Evolutionary conservation across 768 basidiomycete genomes (phyloP), one percentile per base, ranked within the genome.

Genomic region (Clitopilus passeckerianus): DNA sequence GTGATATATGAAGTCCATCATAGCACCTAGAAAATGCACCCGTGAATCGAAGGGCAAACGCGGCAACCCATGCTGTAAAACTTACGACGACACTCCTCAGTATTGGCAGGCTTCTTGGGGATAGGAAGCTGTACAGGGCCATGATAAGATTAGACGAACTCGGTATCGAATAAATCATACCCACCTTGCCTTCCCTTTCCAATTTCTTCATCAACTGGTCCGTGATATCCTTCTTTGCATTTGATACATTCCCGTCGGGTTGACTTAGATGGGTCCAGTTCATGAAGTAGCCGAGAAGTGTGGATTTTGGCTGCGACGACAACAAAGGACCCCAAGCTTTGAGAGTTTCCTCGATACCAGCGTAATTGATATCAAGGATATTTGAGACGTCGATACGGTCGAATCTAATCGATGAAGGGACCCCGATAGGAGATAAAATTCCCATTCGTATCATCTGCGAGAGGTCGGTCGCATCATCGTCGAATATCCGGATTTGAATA

Each of bases 371-470:
- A 56, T 78, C 76, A 61, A 75, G 59, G 34, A 77, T 74, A 54
- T 78, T 79, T 7, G 77, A 77, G 6, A 77, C 73, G 14, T 79
- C 79, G 41, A 80, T 72, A 5, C 79, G 75, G 57, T 80, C 75
- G 57, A 79, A 79, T n/a, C 61, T 60, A 15, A 53, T 61, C 0
- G 61, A 60, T 0, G 67, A 16, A 6, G 69, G 64, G 34, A 74
- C 15, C 4, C 64, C 65, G 44, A 37, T 59, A 10, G 57, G 15
- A 2, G 59, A 7, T 43, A 67, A 43, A 1, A 15, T 12, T 15
- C 63, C 64, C 23, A 61, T 53, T 1, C 37, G 18, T 30, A 75
- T 66, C 1, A 15, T 24, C 5, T 46, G n/a, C 1, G 76, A 57
- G 22, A 76, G 70, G 7, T 44, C 35, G 27, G 57, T 57, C 8